phyloP scores from a whole-genome alignment of 2,329 filamentous ascomycete species.

The Parastagonospora nodorum region DNA sequence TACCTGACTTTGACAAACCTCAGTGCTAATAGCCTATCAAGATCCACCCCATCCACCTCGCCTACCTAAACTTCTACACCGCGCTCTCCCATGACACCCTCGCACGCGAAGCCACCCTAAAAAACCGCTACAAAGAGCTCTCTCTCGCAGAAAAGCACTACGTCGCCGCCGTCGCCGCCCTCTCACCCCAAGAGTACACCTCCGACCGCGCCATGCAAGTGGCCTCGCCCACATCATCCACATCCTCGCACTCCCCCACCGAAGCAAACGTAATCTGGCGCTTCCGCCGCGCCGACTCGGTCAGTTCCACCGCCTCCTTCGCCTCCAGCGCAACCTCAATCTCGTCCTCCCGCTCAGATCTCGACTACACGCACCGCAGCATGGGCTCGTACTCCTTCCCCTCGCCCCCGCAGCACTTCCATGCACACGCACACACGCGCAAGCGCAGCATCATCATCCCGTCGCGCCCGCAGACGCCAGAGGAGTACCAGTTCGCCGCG shows the following conservation, averaged over 20 bases:
- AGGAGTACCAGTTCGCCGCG: conserved; percentile 27
- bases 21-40: conserved; percentile 8
- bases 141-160: conserved; percentile 44
- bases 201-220: conserved; percentile 3
- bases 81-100: conserved; percentile 45
- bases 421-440: conserved; percentile 3
- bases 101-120: conserved; percentile 40
- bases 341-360: conserved; percentile 9
- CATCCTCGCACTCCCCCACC: conserved; percentile 5
- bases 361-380: conserved; percentile 2
- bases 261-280: conserved; percentile 10
- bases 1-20: not conserved
- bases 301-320: conserved; percentile 26
- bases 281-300: conserved; percentile 18
- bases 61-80: conserved; percentile 46
- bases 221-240: conserved; percentile 24
- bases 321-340: conserved; percentile 29
- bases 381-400: not conserved
- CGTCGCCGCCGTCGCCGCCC: conserved; percentile 32
- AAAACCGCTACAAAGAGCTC: conserved; percentile 36
- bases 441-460: conserved; percentile 9
- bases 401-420: conserved; percentile 1
- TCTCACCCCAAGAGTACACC: conserved; percentile 11
- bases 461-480: conserved; percentile 8
- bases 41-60: conserved; percentile 41